Conservation (phyloP, 1,284 basidiomycete species). For the Microbotryomycetes sp. region DNA sequence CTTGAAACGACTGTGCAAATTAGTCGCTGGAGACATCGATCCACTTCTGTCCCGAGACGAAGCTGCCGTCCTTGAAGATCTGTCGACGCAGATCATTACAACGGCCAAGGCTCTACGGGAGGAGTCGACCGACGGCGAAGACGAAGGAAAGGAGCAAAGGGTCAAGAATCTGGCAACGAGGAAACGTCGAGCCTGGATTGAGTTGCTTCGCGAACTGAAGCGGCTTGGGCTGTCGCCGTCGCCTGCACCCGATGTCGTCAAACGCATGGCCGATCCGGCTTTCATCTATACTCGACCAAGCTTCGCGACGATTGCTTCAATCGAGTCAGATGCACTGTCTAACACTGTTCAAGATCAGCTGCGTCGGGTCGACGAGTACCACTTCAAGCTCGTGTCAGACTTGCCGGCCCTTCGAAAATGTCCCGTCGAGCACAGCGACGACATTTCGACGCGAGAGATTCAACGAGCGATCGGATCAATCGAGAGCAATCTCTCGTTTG, state of each 20-base stretch:
- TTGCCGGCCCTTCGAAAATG: slow-evolving; percentile 64
- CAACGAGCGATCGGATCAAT: slow-evolving; percentile 70
- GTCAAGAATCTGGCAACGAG: slow-evolving; percentile 67
- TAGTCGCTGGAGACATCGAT: slow-evolving; percentile 6
- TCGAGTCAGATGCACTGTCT: slow-evolving; percentile 30
- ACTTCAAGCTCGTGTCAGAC: slow-evolving; percentile 60
- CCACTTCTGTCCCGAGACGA: slow-evolving; percentile 12
- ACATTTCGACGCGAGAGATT: slow-evolving; percentile 77
- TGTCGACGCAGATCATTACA: slow-evolving; percentile 69
- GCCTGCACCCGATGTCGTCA: slow-evolving; percentile 64
- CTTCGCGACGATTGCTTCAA: slow-evolving; percentile 15
- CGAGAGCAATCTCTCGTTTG: slow-evolving; percentile 55
- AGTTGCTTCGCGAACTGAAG: slow-evolving; percentile 83
- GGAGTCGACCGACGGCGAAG: slow-evolving; percentile 46
- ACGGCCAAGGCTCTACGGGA: slow-evolving; percentile 59
- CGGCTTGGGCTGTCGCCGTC: slow-evolving; percentile 67
- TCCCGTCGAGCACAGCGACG: slow-evolving; percentile 65
- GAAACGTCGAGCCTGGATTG: slow-evolving; percentile 87
- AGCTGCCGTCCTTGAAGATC: slow-evolving; percentile 24
- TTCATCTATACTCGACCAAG: slow-evolving; percentile 53
- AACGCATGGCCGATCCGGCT: slow-evolving; percentile 60
- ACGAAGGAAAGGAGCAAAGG: slow-evolving; percentile 60
- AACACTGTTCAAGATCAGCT: slow-evolving; percentile 39
- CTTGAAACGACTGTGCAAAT: slow-evolving; percentile 14
- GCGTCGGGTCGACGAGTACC: slow-evolving; percentile 50